Percentiles rank a stretch among this genome's conserved stretches.
These are phyloP conservation scores for Helotiales sp. DNA, from an alignment of 2,329 filamentous ascomycete species.

Conservation along the genomic window DNA sequence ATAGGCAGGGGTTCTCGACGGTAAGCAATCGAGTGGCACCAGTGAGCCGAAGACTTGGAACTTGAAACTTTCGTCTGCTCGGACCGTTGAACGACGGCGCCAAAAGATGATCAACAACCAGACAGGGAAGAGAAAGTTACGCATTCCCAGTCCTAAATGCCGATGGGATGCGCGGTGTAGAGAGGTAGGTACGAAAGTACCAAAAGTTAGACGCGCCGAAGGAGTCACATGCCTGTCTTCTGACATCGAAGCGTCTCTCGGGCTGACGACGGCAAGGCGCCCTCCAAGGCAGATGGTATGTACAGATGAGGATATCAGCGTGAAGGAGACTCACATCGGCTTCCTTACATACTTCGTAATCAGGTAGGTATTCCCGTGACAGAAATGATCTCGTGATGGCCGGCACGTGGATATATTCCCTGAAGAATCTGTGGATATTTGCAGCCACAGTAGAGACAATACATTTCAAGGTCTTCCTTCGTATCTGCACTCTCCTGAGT, in stretches of 20 bases:
- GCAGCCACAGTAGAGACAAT: not conserved
- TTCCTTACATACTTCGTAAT: not conserved
- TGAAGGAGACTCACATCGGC: not conserved
- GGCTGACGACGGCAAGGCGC: slow-evolving; percentile 19
- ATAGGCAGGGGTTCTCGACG: not conserved
- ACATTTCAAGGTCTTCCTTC: not conserved
- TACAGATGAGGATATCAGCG: not conserved
- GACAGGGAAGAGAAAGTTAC: not conserved
- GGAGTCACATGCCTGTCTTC: slow-evolving; percentile 18
- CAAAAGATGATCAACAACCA: not conserved
- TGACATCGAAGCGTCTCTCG: slow-evolving; percentile 15
- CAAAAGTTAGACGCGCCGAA: slow-evolving; percentile 11
- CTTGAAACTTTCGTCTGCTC: not conserved
- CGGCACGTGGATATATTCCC: not conserved
- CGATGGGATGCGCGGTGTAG: not conserved
- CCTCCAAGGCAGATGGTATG: not conserved
- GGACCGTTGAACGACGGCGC: slow-evolving; percentile 7
- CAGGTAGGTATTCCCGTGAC: too few relatives aligned
- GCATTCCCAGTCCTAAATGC: not conserved
- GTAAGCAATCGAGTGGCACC: not conserved
- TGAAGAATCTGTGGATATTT: not conserved
- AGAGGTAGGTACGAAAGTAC: slow-evolving; percentile 2
- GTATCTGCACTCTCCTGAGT: not conserved
- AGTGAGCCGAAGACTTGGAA: not conserved
- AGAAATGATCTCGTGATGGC: not conserved